A percentile compares a stretch with the other conserved stretches of the same genome.
Evolutionary conservation across 2,329 filamentous ascomycete genomes (phyloP).

Genomic region (Aureobasidium lini): DNA sequence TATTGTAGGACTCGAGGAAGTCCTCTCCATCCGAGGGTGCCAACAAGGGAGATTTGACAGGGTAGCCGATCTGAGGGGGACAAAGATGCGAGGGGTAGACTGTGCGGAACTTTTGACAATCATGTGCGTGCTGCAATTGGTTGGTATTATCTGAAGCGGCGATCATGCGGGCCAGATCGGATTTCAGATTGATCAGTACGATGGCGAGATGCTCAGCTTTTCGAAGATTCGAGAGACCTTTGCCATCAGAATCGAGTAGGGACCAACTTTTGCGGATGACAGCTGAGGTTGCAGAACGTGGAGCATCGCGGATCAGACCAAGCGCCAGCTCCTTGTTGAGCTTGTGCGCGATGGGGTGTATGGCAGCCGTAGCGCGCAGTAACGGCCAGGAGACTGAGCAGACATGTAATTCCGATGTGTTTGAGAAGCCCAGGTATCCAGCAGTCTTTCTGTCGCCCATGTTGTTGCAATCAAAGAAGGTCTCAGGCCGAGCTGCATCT

Average conservation of each 20-base stretch:
- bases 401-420: not conserved
- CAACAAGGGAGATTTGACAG: not conserved
- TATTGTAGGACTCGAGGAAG: not conserved
- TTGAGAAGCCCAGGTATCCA: not conserved
- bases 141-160: not conserved
- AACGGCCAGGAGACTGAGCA: not conserved
- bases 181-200: not conserved
- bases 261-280: not conserved
- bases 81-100: not conserved
- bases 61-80: not conserved
- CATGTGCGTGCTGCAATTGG: not conserved
- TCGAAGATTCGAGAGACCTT: not conserved
- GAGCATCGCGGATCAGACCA: not conserved
- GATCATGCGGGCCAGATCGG: not conserved
- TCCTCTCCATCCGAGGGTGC: not conserved
- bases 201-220: not conserved
- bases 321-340: not conserved
- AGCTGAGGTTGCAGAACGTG: not conserved
- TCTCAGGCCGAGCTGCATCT: not conserved
- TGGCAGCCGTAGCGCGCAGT: not conserved
- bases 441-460: not conserved
- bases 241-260: not conserved
- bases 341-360: not conserved
- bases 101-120: not conserved
- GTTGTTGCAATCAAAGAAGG: not conserved